These are phyloP conservation scores for Monilinia fructigena DNA, from an alignment of 2,329 filamentous ascomycete genomes.

Conservation along the genomic window DNA sequence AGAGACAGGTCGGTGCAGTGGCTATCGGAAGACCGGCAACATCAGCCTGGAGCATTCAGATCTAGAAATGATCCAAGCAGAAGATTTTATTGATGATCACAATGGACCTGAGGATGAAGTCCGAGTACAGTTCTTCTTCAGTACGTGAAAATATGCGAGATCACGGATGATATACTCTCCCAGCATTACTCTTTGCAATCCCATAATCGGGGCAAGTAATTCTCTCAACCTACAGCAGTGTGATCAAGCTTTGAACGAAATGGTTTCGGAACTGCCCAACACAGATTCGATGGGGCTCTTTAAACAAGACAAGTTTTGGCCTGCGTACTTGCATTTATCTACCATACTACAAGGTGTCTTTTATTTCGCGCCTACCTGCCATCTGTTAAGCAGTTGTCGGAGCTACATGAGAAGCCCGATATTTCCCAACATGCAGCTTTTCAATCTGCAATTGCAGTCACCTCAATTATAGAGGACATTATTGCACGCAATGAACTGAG, in stretches of 20 bases:
- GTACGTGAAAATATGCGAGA: constrained; percentile 61
- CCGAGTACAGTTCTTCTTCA: constrained; percentile 26
- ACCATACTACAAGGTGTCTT: constrained; percentile 94
- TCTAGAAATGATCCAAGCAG: constrained; percentile 92
- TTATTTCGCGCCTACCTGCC: constrained; percentile 95
- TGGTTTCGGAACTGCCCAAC: constrained; percentile 96
- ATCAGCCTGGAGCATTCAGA: constrained; percentile 97
- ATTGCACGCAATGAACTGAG: constrained; percentile 77
- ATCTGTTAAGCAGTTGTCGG: constrained; percentile 63
- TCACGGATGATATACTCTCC: constrained; percentile 92
- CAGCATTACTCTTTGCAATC: constrained; percentile 96
- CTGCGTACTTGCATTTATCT: constrained; percentile 90
- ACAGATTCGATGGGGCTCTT: constrained; percentile 89
- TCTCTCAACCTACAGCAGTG: constrained; percentile 93
- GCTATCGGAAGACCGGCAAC: constrained; percentile 84
- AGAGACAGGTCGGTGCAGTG: constrained; percentile 92
- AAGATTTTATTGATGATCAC: constrained; percentile 90
- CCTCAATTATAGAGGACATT: constrained; percentile 87
- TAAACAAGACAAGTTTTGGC: constrained; percentile 83
- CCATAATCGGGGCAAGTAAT: constrained; percentile 80
- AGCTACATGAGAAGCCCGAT: constrained; percentile 73
- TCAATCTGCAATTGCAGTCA: constrained; percentile 93
- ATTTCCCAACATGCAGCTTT: constrained; percentile 95
- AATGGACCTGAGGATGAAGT: constrained; percentile 20
- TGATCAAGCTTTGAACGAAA: constrained; percentile 95